phyloP scores from a whole-genome alignment of 495 filamentous ascomycete species.

The Clohesyomyces aquaticus region DNA sequence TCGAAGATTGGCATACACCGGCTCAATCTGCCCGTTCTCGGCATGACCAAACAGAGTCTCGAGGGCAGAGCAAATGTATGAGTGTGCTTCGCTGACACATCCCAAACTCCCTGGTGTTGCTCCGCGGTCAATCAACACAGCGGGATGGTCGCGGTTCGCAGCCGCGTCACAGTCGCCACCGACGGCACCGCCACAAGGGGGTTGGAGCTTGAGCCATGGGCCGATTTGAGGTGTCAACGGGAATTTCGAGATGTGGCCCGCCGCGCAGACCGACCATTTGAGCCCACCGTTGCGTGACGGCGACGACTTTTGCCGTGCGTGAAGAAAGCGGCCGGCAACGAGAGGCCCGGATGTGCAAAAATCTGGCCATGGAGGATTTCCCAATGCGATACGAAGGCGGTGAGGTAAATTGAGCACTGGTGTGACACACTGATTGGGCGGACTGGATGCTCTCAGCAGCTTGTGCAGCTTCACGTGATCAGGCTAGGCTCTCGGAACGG shows the following conservation, averaged over 20 bases:
- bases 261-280: neutral
- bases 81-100: no score
- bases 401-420: neutral
- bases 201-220: no score
- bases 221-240: no score
- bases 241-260: no score
- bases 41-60: no score
- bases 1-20: no score
- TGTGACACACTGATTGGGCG: neutral
- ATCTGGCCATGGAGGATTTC: constrained; percentile 4
- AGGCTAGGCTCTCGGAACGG: constrained; percentile 7
- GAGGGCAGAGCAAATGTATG: no score
- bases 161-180: constrained; percentile 15
- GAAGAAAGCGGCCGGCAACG: neutral
- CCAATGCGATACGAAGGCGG: constrained; percentile 3
- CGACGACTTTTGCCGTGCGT: neutral
- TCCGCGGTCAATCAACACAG: no score
- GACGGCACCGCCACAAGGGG: constrained; percentile 9
- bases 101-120: no score
- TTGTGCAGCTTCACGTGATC: neutral
- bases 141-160: neutral
- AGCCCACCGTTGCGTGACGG: neutral
- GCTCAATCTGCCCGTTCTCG: no score
- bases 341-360: neutral
- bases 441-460: neutral